Evolutionary conservation across 306 rosid species (phyloP), one percentile per base, ranked within the genome.

Genomic region (Nissolia schottii): DNA sequence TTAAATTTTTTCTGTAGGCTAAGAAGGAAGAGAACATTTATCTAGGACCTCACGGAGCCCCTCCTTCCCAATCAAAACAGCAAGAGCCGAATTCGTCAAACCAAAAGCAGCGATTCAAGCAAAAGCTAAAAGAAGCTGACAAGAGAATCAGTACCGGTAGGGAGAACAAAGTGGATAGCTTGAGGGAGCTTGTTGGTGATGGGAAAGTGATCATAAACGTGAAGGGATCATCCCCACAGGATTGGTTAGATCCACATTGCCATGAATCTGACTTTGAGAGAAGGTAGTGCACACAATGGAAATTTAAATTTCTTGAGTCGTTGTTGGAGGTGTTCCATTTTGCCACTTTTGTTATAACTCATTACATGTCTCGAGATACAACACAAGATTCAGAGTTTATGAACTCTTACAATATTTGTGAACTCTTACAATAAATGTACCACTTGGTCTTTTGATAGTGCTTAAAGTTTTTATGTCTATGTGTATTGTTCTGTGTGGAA

Each of bases 161-260:
- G 77, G 97, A 95, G 77, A 95, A 95, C 69, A 95, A 95, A 80
- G 45, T 95, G 70, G 96, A 89, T 82, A 85, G 82, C 84, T 67
- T 95, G 69, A 81, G 82, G 76, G 99, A 95, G 84, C 99, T 95
- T 77, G 97, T 95, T 35, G 97, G 97, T 41, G 91, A 75, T 41
- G 90, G 91, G 20, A 91, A 74, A 68, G 51, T 58, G 38, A 61
- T 79, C 73, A 66, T 12, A 63, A 43, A 66, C 73, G 82, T 81
- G 88, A 89, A 82, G 80, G 88, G 82, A 73, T 60, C 93, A 73
- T 60, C 93, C 73, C 23, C 82, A 2, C 88, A 87, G 83, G 99
- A 88, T 23, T 95, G 99, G 99, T 85, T 95, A 48, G 97, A 95
- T 77, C 93, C 96, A 24, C 97, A 95, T 85, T 95, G 97, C 81